Percentiles rank a stretch among this genome's conserved stretches.
Conservation (phyloP, 139 green algal species). For the Monoraphidium neglectum region DNA sequence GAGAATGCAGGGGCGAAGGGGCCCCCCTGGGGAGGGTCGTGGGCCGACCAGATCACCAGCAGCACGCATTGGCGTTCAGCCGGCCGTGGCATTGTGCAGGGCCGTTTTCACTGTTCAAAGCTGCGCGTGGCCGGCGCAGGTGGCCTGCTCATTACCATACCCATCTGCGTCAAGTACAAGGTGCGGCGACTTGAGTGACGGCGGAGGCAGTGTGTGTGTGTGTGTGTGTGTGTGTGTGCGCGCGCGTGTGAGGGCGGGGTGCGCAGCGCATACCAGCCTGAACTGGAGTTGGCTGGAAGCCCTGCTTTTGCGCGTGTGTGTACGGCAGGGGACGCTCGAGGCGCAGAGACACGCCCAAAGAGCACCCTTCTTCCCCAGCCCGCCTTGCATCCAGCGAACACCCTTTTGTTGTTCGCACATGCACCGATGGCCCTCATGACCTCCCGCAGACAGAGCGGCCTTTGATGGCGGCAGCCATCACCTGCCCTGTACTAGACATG, state of each 20-base stretch:
- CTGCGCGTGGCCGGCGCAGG: conserved; percentile 2
- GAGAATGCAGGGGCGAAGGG: too few species aligned
- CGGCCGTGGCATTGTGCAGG: not conserved
- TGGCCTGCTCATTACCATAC: not conserved
- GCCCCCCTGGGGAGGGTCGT: too few species aligned
- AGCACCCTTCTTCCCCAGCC: too few species aligned
- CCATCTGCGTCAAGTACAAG: conserved; percentile 22
- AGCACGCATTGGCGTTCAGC: not conserved
- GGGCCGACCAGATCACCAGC: too few species aligned
- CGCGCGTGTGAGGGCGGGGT: not conserved
- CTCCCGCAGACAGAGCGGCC: conserved; percentile 26
- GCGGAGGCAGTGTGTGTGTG: not conserved
- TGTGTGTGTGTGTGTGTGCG: not conserved
- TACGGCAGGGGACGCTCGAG: too few species aligned
- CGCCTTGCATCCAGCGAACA: too few species aligned
- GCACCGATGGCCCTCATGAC: too few species aligned
- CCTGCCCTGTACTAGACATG: conserved; percentile 24
- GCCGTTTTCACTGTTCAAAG: not conserved
- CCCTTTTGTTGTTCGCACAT: too few species aligned
- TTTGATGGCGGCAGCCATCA: conserved; percentile 19
- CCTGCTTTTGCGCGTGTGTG: not conserved
- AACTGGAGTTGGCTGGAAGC: not conserved
- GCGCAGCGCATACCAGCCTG: not conserved
- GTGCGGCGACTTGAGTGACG: too few species aligned
- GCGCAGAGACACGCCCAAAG: too few species aligned